phyloP scores from a whole-genome alignment of 108 stramenopile species.

The Nitzschia putrida region DNA sequence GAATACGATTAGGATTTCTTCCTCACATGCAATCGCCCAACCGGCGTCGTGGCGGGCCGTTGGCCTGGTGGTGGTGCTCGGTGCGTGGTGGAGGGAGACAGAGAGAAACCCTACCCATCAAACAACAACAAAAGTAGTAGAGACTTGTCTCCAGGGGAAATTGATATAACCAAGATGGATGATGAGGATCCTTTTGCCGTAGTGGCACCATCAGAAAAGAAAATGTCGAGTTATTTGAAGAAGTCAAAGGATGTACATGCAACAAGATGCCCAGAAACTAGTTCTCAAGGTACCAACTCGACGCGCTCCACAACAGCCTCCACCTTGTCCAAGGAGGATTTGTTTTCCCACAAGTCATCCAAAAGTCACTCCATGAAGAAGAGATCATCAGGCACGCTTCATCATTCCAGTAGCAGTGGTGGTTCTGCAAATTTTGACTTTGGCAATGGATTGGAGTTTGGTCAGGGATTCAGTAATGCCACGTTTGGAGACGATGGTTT shows the following conservation, averaged over 20 bases:
- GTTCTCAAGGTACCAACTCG: conserved; percentile 19
- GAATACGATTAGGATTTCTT: no score
- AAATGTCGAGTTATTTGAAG: conserved; percentile 21
- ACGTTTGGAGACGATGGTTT: conserved; percentile 22
- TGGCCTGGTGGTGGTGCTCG: no score
- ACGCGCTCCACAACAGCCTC: conserved; percentile 18
- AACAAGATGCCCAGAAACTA: background rate
- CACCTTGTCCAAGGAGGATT: background rate
- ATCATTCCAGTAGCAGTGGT: conserved; percentile 14
- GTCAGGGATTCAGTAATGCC: conserved; percentile 6
- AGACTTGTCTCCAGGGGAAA: background rate
- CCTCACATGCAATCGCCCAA: no score
- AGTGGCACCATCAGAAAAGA: conserved; percentile 13
- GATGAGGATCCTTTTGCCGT: conserved; percentile 24
- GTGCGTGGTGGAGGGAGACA: no score
- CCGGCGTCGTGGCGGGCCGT: no score
- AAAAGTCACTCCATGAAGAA: conserved; percentile 2
- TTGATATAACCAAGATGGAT: background rate
- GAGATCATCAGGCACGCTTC: background rate
- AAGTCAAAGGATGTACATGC: background rate
- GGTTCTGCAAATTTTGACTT: conserved; percentile 20
- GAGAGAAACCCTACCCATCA: no score
- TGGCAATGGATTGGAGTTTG: conserved; percentile 24
- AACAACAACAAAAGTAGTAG: no score
- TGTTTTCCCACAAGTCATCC: background rate